These are phyloP conservation scores for Myxozyma vanderwaltii DNA, from an alignment of 805 yeast species.

Conservation along the genomic window DNA sequence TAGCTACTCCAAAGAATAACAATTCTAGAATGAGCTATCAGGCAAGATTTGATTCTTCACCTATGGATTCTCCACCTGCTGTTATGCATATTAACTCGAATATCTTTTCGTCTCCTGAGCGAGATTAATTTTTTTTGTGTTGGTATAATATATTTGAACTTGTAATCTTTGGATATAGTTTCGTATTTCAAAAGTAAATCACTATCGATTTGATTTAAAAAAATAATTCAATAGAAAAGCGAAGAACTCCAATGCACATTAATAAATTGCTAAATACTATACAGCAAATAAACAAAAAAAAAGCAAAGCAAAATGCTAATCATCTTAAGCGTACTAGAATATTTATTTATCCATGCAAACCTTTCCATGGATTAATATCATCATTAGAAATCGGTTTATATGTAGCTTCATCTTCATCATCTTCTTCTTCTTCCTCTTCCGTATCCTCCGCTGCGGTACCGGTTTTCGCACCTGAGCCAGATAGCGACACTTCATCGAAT, in stretches of 20 bases:
- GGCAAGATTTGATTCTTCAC: slow-evolving; percentile 29
- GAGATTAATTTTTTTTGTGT: background rate
- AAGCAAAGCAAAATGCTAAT: background rate
- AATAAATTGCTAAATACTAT: background rate
- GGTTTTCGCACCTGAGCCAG: background rate
- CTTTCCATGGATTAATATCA: slow-evolving; percentile 27
- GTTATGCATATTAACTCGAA: slow-evolving; percentile 23
- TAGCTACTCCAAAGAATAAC: slow-evolving; percentile 16
- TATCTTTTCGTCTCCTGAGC: slow-evolving; percentile 32
- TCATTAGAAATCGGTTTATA: slow-evolving; percentile 10
- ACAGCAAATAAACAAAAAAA: background rate
- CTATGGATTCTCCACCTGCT: slow-evolving; percentile 32
- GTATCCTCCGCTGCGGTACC: background rate
- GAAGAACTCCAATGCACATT: background rate
- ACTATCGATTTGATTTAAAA: too few relatives aligned
- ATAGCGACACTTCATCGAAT: background rate
- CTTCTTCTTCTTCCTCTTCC: slow-evolving; percentile 27
- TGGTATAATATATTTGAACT: background rate
- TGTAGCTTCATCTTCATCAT: slow-evolving; percentile 2
- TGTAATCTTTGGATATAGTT: too few relatives aligned
- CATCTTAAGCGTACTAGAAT: too few relatives aligned
- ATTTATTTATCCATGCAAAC: background rate
- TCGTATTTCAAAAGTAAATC: too few relatives aligned
- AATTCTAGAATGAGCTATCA: background rate
- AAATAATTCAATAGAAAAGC: background rate